phyloP scores from a whole-genome alignment of 2,329 filamentous ascomycete species.

The Mycosphaerella sp. region DNA sequence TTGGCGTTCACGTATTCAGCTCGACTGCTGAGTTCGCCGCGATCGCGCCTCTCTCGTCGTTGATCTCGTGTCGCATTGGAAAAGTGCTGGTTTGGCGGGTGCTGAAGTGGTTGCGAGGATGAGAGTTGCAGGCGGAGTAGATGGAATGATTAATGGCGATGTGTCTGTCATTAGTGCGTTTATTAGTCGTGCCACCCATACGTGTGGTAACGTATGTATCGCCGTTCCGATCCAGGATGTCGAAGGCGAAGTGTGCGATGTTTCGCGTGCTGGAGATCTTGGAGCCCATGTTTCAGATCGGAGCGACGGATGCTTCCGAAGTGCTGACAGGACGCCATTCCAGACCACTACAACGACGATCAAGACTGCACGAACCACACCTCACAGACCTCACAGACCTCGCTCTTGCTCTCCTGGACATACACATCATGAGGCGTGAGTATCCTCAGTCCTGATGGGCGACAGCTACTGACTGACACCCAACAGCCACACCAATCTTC shows the following conservation, averaged over 20 bases:
- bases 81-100: background rate
- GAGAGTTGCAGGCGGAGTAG: background rate
- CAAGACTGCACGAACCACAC: no score
- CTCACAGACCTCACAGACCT: background rate
- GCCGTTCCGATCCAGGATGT: background rate
- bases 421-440: slow-evolving; percentile 14
- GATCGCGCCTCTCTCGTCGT: slow-evolving; percentile 2
- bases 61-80: slow-evolving; percentile 8
- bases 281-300: background rate
- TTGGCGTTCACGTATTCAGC: background rate
- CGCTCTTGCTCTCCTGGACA: no score
- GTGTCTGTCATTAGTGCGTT: background rate
- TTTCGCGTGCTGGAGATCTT: slow-evolving; percentile 3
- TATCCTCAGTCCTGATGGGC: background rate
- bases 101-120: background rate
- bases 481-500: slow-evolving; percentile 15
- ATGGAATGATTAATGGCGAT: background rate
- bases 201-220: no score
- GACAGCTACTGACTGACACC: background rate
- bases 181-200: no score
- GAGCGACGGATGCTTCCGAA: no score
- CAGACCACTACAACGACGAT: no score
- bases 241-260: slow-evolving; percentile 1
- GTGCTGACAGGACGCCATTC: no score
- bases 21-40: slow-evolving; percentile 8